These are phyloP conservation scores for Spathaspora passalidarum DNA, from an alignment of 805 yeast genomes.

Conservation along the genomic window DNA sequence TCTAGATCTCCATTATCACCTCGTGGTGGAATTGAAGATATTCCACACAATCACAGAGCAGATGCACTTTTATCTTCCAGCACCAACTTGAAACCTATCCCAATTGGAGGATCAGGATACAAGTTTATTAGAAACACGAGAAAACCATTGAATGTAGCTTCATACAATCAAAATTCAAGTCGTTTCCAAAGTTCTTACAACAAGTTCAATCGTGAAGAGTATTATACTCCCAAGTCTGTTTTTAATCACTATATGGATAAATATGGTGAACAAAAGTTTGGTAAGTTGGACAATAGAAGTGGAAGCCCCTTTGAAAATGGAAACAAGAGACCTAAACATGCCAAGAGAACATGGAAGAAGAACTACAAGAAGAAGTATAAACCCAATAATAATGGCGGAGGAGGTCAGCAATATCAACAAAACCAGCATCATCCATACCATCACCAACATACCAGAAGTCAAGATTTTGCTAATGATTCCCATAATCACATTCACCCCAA, in stretches of 20 bases:
- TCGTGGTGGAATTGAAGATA: constrained; percentile 5
- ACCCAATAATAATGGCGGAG: neutral
- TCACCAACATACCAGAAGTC: constrained; percentile 9
- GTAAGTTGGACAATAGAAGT: constrained; percentile 10
- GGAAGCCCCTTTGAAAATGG: neutral
- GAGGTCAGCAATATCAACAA: constrained; percentile 5
- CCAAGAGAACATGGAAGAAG: constrained; percentile 28
- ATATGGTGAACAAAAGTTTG: constrained; percentile 43
- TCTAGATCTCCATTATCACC: neutral
- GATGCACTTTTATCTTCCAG: constrained; percentile 40
- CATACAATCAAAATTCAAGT: constrained; percentile 37
- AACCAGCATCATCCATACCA: constrained; percentile 2
- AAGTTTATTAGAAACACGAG: constrained; percentile 41
- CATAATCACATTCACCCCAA: constrained; percentile 4
- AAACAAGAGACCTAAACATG: constrained; percentile 6
- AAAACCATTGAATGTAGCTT: constrained; percentile 65
- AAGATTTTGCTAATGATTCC: constrained; percentile 8
- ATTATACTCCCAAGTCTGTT: constrained; percentile 75
- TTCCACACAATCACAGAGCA: constrained; percentile 40
- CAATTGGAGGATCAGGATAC: constrained; percentile 26
- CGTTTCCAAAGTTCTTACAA: constrained; percentile 5
- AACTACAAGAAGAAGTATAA: constrained; percentile 18
- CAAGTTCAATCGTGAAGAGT: constrained; percentile 63
- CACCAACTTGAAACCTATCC: constrained; percentile 39
- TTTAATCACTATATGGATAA: constrained; percentile 70